Evolutionary conservation across 345 rosid genomes (phyloP).

Genomic region (Pugionium dolabratum): DNA sequence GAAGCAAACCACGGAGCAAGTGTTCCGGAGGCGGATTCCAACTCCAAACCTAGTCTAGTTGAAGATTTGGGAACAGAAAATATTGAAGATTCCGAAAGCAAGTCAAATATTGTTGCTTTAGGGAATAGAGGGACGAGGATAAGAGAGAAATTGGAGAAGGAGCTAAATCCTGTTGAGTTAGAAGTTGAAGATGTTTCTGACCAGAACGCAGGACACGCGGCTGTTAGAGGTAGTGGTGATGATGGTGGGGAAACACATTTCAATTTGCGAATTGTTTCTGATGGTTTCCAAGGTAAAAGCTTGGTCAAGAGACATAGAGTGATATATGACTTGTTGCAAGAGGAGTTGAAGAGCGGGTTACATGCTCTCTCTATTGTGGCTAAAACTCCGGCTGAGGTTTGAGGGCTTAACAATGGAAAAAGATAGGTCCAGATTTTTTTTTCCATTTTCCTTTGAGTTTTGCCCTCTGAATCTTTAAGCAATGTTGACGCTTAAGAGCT

Average conservation of each 20-base stretch:
- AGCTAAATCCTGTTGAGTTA: constrained; percentile 63
- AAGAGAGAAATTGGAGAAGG: constrained; percentile 66
- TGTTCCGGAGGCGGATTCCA: constrained; percentile 27
- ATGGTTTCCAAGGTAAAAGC: constrained; percentile 42
- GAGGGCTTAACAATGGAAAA: constrained; percentile 2
- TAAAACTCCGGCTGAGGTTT: constrained; percentile 42
- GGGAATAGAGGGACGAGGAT: constrained; percentile 82
- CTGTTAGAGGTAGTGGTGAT: constrained; percentile 32
- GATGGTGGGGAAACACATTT: constrained; percentile 44
- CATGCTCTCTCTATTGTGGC: constrained; percentile 44
- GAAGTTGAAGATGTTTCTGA: constrained; percentile 71
- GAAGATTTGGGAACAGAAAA: constrained; percentile 8
- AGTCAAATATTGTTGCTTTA: constrained; percentile 38
- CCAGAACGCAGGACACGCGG: constrained; percentile 70
- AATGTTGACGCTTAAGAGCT: constrained; percentile 23
- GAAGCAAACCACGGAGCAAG: constrained; percentile 10
- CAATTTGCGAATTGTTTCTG: constrained; percentile 37
- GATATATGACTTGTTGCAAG: constrained; percentile 35
- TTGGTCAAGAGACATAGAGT: constrained; percentile 43
- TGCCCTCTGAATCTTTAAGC: constrained; percentile 8
- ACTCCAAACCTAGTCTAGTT: constrained; percentile 2
- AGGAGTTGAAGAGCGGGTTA: constrained; percentile 41
- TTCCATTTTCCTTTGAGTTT: constrained; percentile 18
- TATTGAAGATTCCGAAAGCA: constrained; percentile 19
- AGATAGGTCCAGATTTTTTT: constrained; percentile 28